A percentile compares a stretch with the other conserved stretches of the same genome.
Evolutionary conservation across 495 filamentous ascomycete species (phyloP).

Genomic region (Penicillium tannophilum): DNA sequence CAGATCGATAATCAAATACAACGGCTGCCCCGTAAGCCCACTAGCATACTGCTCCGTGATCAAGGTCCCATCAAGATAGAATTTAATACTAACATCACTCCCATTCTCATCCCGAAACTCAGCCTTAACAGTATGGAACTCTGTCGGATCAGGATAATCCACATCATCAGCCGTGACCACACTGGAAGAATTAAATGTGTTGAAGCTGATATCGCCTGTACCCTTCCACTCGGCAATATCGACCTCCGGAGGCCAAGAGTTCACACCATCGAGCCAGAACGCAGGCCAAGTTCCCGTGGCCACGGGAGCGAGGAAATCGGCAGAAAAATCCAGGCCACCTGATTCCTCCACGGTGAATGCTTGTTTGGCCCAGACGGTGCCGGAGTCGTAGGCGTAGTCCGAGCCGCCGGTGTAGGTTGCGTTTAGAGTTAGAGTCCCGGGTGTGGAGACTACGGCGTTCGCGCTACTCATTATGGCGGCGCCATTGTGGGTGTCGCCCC

Average conservation of each 20-base stretch:
- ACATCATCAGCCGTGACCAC: slow-evolving; percentile 50
- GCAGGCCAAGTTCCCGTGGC: slow-evolving; percentile 58
- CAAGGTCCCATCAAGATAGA: slow-evolving; percentile 54
- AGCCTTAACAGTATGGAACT: slow-evolving; percentile 53
- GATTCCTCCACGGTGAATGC: slow-evolving; percentile 26
- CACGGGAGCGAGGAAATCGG: slow-evolving; percentile 53
- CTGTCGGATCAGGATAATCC: slow-evolving; percentile 45
- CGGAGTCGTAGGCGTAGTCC: slow-evolving; percentile 44
- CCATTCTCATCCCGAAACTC: slow-evolving; percentile 57
- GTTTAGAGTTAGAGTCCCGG: slow-evolving; percentile 26
- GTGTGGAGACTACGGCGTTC: slow-evolving; percentile 56
- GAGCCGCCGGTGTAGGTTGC: slow-evolving; percentile 48
- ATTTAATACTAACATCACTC: slow-evolving; percentile 52
- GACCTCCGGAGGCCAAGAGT: slow-evolving; percentile 61
- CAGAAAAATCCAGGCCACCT: slow-evolving; percentile 27
- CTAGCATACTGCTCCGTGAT: slow-evolving; percentile 55
- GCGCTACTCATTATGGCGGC: slow-evolving; percentile 58
- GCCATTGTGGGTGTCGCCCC: slow-evolving; percentile 55
- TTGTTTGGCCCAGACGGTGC: slow-evolving; percentile 32
- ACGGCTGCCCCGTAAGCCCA: slow-evolving; percentile 48
- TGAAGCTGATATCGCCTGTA: slow-evolving; percentile 61
- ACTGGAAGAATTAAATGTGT: slow-evolving; percentile 60
- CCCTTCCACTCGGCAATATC: slow-evolving; percentile 67
- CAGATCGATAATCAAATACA: slow-evolving; percentile 36
- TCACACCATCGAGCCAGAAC: slow-evolving; percentile 59